Evolutionary conservation across 345 rosid genomes (phyloP), one percentile per base, ranked within the genome.

Genomic region (Cardamine resedifolia): DNA sequence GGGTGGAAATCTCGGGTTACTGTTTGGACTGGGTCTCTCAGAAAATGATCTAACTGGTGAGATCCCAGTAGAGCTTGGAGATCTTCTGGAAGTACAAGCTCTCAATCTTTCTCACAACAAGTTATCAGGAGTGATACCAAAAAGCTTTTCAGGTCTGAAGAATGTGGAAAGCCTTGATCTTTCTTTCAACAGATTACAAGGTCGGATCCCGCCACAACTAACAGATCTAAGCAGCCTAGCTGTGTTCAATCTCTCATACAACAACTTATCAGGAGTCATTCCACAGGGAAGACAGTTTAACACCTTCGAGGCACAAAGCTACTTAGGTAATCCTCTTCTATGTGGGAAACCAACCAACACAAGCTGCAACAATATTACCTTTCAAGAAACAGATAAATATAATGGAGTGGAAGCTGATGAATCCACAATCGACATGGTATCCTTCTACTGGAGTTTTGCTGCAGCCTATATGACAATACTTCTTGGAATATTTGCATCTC

Each of bases 21-120:
- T 84, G 27, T 74, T 47, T 2, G 87, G 83, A 23, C 15, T 82
- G 0, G 84, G 83, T 38, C 64, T 84, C 15, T 81, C 86, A 2
- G 28, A 41, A 5, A 85, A 85, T 10, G 71, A 71, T 4, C 34
- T 83, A 0, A 44, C 39, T 0, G 83, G 84, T 10, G 21, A 64
- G 5, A 82, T 86, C 58, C 83, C 87, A 7, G 0, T 0, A 3
- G 69, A 75, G 12, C 0, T 86, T 0, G 85, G 85, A 12, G 6
- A 34, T 30, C 58, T 82, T 7, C 1, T 18, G 3, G 2, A 0
- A 9, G 61, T 79, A n/a, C 9, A 5, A 2, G 43, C 62, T 2
- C 36, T 79, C 5, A 82, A 81, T 50, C 23, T 82, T 0, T 83
- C 87, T 8, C 70, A 64, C 64, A 86, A 86, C 5, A 20, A 39